Base-by-base conservation (phyloP, 1,284 basidiomycete genomes). In the Sporisorium exsertum region DNA sequence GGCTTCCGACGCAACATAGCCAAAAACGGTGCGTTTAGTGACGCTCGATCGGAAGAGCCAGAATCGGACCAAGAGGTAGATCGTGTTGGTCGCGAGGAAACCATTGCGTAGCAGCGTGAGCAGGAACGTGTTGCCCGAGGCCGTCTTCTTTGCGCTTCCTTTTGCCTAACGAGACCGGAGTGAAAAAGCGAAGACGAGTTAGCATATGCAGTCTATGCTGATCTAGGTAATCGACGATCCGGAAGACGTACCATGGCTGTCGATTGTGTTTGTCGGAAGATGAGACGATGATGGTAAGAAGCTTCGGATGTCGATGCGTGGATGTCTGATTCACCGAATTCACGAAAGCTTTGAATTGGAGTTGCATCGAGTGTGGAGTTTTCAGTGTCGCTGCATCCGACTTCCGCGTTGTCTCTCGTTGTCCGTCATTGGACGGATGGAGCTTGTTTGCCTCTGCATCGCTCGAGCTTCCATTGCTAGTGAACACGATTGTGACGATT, bases 1-100 rank as follows among this genome's bases (percentile, higher is more conserved):
- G 10, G 69, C 74, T 54, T 86, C 83, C 6, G 86, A 81, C 16
- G 64, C 65, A 27, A 63, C 72, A 65, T 80, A 84, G 53, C 61
- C 67, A 35, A 70, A 73, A n/a, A 71, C 51, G 46, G 63, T 61
- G 42, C 64, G 37, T 51, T 68, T 67, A 22, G 57, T 57, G 10
- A 62, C 54, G 52, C 64, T 70, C 27, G 65, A 60, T 32, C 65
- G 63, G 54, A 69, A 75, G 20, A 78, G 64, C 53, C 71, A 74
- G 55, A 80, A 81, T 35, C 72, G 67, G 10, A 78, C 63, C 18
- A 81, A 45, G 2, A 84, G 65, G 42, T 82, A 80, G 37, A 81
- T 37, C 5, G 76, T 68, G 56, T 83, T 84, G 46, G 79, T 74
- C n/a, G 80, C 47, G 9, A 82, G 57, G 50, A 84, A 84, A 32